phyloP scores from a whole-genome alignment of 2,329 filamentous ascomycete genomes.

The Paecilomyces formosus region DNA sequence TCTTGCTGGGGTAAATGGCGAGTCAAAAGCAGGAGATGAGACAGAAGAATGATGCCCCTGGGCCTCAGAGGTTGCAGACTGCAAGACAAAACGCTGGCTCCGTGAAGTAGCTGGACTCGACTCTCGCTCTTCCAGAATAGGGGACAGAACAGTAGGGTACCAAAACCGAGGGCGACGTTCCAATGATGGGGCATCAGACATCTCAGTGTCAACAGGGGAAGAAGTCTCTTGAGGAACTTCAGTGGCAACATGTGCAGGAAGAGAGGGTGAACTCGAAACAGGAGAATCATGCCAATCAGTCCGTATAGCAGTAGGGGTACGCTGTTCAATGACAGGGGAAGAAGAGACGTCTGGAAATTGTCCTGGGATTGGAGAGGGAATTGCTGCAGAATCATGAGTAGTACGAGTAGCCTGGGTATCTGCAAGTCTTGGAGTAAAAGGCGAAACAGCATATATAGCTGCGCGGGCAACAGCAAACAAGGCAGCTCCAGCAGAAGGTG shows the following conservation, averaged over 20 bases:
- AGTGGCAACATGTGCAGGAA: background rate
- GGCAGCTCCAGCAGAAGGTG: background rate
- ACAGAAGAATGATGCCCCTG: background rate
- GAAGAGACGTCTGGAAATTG: background rate
- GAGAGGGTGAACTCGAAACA: background rate
- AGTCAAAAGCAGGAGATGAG: background rate
- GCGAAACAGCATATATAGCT: background rate
- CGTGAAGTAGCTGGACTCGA: constrained; percentile 1
- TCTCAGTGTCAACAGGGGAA: constrained; percentile 3
- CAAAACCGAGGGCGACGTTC: constrained; percentile 1
- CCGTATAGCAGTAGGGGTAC: background rate
- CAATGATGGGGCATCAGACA: constrained; percentile 4
- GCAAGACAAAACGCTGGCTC: background rate
- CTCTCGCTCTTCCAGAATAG: constrained; percentile 9
- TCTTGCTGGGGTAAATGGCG: background rate
- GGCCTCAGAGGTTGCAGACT: background rate
- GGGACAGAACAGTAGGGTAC: constrained; percentile 6
- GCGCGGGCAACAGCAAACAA: background rate
- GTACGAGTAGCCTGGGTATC: background rate
- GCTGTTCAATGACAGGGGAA: background rate
- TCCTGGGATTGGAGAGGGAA: background rate
- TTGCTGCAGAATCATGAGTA: background rate
- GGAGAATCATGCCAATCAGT: background rate
- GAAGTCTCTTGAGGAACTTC: background rate
- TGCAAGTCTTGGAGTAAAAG: background rate